These are phyloP conservation scores for Leccinum subrobustum DNA, from an alignment of 1,284 basidiomycete genomes.

Conservation along the genomic window DNA sequence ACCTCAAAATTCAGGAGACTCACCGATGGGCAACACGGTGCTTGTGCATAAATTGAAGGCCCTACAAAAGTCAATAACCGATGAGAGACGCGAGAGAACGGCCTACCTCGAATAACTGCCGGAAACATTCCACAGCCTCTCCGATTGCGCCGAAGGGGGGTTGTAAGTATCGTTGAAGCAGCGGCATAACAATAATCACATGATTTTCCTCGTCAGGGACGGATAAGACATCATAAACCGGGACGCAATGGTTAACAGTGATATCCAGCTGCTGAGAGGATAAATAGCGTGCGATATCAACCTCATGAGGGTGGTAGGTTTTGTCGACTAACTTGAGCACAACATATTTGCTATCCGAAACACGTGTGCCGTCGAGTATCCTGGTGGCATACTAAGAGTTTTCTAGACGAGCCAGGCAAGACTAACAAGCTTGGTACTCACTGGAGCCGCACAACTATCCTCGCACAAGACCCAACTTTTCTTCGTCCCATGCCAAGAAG, in stretches of 20 bases:
- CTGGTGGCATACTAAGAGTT: not conserved
- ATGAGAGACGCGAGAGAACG: too few species aligned
- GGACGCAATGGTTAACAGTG: constrained; percentile 35
- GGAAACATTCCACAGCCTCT: constrained; percentile 34
- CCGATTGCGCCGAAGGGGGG: constrained; percentile 28
- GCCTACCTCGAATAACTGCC: constrained; percentile 38
- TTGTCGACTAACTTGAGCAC: constrained; percentile 32
- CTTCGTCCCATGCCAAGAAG: constrained; percentile 32
- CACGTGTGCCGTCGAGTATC: constrained; percentile 22
- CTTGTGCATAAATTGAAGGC: constrained; percentile 24
- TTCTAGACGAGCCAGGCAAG: not conserved
- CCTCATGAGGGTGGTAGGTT: constrained; percentile 23
- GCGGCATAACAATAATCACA: constrained; percentile 33
- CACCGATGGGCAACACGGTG: constrained; percentile 25
- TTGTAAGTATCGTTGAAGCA: constrained; percentile 21
- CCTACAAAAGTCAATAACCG: constrained; percentile 8
- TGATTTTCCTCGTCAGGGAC: constrained; percentile 11
- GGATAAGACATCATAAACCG: constrained; percentile 30
- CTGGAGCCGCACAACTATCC: constrained; percentile 17
- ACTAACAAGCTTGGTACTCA: not conserved
- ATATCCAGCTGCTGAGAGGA: constrained; percentile 4
- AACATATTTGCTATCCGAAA: constrained; percentile 30
- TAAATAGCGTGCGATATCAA: constrained; percentile 26
- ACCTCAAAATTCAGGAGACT: accelerated
- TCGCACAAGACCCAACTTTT: constrained; percentile 21